Percentiles rank a stretch among this genome's conserved stretches.
Evolutionary conservation across 2,329 filamentous ascomycete species (phyloP).

Genomic region (Clarireedia hainanense): DNA sequence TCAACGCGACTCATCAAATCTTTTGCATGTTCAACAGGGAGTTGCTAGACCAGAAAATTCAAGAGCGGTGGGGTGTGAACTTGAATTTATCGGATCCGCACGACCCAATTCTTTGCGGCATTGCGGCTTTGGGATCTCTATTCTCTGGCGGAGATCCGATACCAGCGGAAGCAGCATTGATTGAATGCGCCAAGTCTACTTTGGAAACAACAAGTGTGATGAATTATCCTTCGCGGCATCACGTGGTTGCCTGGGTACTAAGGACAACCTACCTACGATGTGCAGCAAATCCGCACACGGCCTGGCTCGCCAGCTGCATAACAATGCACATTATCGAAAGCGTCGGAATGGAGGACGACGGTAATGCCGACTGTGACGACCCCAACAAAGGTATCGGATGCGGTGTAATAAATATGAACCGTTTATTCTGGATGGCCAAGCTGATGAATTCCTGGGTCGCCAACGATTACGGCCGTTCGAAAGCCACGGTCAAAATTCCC

Average conservation of each 20-base stretch:
- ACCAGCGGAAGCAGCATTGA: constrained; percentile 23
- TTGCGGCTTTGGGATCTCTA: constrained; percentile 30
- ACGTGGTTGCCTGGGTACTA: constrained; percentile 21
- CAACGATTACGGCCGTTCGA: constrained; percentile 5
- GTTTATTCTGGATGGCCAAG: constrained; percentile 1
- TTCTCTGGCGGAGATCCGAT: constrained; percentile 23
- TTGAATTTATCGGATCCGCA: constrained; percentile 14
- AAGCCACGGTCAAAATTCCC: constrained; percentile 1
- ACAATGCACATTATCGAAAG: constrained; percentile 25
- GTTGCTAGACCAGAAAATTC: constrained; percentile 17
- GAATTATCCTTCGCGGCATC: constrained; percentile 14
- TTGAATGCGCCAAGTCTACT: constrained; percentile 18
- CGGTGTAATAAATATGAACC: constrained; percentile 1
- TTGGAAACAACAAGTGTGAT: constrained; percentile 15
- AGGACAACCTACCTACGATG: constrained; percentile 22
- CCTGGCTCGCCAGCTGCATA: constrained; percentile 24
- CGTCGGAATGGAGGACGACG: constrained; percentile 13
- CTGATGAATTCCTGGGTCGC: constrained; percentile 6
- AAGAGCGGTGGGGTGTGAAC: constrained; percentile 28
- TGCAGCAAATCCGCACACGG: constrained; percentile 22
- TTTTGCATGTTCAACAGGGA: constrained; percentile 29
- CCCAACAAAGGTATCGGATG: not conserved
- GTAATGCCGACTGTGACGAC: not conserved
- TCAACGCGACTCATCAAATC: constrained; percentile 26
- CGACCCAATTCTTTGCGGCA: constrained; percentile 29